Evolutionary conservation across 140 eudicot genomes (phyloP).

Genomic region (Erigeron philadelphicus): DNA sequence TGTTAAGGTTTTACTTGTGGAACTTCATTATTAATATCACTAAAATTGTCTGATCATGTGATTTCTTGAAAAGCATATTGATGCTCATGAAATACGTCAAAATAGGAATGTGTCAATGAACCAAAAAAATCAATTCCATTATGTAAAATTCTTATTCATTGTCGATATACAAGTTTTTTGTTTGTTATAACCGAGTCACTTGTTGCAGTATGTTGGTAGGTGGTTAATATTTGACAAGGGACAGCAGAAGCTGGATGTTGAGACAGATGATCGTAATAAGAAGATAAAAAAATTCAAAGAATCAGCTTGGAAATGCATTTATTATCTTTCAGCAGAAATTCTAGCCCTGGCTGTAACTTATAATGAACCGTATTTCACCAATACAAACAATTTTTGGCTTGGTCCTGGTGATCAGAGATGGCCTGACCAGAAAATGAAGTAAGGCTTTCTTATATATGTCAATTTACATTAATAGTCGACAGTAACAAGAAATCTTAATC

Average conservation of each 20-base stretch:
- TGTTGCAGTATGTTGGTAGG: constrained; percentile 74
- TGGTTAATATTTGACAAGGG: constrained; percentile 65
- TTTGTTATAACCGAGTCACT: constrained; percentile 5
- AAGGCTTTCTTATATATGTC: constrained; percentile 28
- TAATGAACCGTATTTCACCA: constrained; percentile 85
- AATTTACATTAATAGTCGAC: neutral
- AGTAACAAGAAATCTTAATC: neutral
- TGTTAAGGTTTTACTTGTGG: neutral
- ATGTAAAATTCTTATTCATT: constrained; percentile 13
- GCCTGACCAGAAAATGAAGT: constrained; percentile 93
- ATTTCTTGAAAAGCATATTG: neutral
- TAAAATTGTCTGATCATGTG: too few relatives aligned
- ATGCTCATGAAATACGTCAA: neutral
- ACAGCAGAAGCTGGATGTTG: constrained; percentile 40
- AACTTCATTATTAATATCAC: neutral
- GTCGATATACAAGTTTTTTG: neutral
- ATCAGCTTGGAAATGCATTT: constrained; percentile 85
- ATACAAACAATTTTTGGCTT: constrained; percentile 70
- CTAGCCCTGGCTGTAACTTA: constrained; percentile 69
- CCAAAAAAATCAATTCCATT: neutral
- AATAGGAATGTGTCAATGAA: neutral
- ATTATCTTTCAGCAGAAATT: constrained; percentile 83
- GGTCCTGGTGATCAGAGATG: constrained; percentile 93
- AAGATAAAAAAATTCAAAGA: constrained; percentile 76
- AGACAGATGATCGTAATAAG: constrained; percentile 56